Evolutionary conservation across 2,329 filamentous ascomycete genomes (phyloP).

Genomic region (Verticillium alfalfae): DNA sequence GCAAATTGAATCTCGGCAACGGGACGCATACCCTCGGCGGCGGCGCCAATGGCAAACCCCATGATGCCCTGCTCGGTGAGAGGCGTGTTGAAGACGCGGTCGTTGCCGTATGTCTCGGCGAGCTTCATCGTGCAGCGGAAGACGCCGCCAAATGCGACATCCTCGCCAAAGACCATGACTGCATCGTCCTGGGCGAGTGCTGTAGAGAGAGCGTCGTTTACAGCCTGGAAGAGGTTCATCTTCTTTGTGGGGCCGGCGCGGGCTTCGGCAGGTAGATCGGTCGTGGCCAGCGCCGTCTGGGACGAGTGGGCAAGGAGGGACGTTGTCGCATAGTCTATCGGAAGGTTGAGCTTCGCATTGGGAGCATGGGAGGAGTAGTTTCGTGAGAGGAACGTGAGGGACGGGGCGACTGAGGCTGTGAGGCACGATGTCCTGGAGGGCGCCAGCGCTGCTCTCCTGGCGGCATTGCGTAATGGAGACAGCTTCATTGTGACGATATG

Average conservation of each 20-base stretch:
- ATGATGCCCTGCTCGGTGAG: constrained; percentile 91
- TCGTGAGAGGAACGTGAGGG: constrained; percentile 10
- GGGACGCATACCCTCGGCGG: constrained; percentile 86
- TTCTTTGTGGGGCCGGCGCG: constrained; percentile 70
- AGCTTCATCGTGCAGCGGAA: constrained; percentile 93
- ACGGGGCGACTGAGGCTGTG: constrained; percentile 5
- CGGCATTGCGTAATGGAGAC: constrained; percentile 4
- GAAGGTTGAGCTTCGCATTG: constrained; percentile 69
- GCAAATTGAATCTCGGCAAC: constrained; percentile 95
- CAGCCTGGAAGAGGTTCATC: constrained; percentile 89
- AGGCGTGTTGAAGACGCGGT: constrained; percentile 94
- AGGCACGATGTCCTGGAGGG: neutral
- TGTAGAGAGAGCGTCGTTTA: constrained; percentile 83
- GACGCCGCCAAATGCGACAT: constrained; percentile 94
- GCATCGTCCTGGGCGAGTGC: constrained; percentile 79
- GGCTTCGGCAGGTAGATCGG: constrained; percentile 63
- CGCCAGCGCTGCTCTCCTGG: constrained; percentile 9
- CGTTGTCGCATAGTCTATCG: constrained; percentile 80
- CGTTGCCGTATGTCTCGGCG: constrained; percentile 77
- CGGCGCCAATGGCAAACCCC: constrained; percentile 86
- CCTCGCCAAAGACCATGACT: constrained; percentile 90
- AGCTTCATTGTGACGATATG: constrained; percentile 7
- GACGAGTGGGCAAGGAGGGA: constrained; percentile 76
- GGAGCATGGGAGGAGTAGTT: constrained; percentile 52
- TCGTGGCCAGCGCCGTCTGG: constrained; percentile 62